Conservation (phyloP, 2,329 filamentous ascomycete genomes). For the Westerdykella aurantiaca region DNA sequence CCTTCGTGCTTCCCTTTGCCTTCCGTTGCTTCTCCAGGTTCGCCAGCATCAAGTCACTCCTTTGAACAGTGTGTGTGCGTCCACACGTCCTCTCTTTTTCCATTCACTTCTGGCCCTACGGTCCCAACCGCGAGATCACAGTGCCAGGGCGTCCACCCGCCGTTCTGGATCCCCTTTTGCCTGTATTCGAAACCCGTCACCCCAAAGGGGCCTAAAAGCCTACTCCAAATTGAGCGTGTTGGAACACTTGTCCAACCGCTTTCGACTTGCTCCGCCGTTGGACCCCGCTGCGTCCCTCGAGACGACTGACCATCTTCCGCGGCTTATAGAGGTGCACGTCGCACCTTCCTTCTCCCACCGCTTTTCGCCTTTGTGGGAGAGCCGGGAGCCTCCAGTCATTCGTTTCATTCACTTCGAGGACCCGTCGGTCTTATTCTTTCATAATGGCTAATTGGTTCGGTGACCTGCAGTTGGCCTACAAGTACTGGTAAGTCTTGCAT, state of each 20-base stretch:
- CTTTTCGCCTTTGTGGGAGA: slow-evolving; percentile 1
- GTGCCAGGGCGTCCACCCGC: neutral
- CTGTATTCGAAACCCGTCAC: slow-evolving; percentile 6
- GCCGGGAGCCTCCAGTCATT: slow-evolving; percentile 10
- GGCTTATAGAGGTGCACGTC: neutral
- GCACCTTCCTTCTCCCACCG: neutral
- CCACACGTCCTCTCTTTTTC: slow-evolving; percentile 34
- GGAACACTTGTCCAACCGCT: slow-evolving; percentile 5
- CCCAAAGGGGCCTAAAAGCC: neutral
- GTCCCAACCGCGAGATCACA: neutral
- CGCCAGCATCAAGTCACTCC: slow-evolving; percentile 16
- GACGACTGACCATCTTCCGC: neutral
- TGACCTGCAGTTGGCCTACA: slow-evolving; percentile 32
- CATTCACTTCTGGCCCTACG: neutral
- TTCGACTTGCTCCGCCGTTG: neutral
- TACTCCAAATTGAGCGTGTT: slow-evolving; percentile 3
- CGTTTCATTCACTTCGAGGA: slow-evolving; percentile 3
- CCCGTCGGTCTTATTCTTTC: slow-evolving; percentile 1
- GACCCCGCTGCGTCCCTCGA: too few species aligned
- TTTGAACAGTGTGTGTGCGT: slow-evolving; percentile 20
- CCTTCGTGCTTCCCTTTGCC: slow-evolving; percentile 6
- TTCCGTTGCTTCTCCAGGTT: slow-evolving; percentile 12
- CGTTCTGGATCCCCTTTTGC: slow-evolving; percentile 11
- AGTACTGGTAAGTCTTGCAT: slow-evolving; percentile 27
- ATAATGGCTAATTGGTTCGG: slow-evolving; percentile 33